Evolutionary conservation across 1,284 basidiomycete species (phyloP).

Genomic region (Ustilago esculenta): DNA sequence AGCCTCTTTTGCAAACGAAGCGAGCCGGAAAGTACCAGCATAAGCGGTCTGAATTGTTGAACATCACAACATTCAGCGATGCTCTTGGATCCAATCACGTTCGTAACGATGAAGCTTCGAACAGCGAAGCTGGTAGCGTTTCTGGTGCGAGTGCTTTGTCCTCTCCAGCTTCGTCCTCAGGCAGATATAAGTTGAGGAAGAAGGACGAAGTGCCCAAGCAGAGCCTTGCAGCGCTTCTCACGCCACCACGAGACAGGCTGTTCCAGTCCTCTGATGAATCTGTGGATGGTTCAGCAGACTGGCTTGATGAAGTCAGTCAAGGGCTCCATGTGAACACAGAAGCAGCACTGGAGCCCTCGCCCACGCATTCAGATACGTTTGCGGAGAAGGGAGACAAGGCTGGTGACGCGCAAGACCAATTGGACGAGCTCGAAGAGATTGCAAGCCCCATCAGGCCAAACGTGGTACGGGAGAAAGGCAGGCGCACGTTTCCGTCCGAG

Average conservation of each 20-base stretch:
- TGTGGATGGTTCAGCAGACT: neutral
- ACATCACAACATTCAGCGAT: neutral
- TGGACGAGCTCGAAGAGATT: neutral
- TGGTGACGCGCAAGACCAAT: neutral
- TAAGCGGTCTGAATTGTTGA: neutral
- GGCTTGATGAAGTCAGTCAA: neutral
- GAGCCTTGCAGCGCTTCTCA: constrained; percentile 12
- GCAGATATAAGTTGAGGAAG: constrained; percentile 22
- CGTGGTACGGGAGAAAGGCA: constrained; percentile 1
- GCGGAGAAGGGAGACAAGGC: no score
- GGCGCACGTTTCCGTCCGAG: constrained; percentile 15
- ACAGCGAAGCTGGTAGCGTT: constrained; percentile 1
- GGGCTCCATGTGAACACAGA: neutral
- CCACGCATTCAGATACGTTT: no score
- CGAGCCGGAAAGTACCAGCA: neutral
- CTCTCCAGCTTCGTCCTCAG: constrained; percentile 19
- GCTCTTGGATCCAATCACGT: neutral
- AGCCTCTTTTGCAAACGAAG: neutral
- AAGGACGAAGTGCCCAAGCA: constrained; percentile 20
- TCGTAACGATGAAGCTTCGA: neutral
- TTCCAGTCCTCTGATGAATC: neutral
- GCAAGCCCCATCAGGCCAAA: neutral
- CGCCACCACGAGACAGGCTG: neutral
- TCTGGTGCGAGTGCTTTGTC: neutral
- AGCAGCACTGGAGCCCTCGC: neutral